Base-by-base conservation (phyloP, 169 alveolate genomes). In the Plasmodium knowlesi region DNA sequence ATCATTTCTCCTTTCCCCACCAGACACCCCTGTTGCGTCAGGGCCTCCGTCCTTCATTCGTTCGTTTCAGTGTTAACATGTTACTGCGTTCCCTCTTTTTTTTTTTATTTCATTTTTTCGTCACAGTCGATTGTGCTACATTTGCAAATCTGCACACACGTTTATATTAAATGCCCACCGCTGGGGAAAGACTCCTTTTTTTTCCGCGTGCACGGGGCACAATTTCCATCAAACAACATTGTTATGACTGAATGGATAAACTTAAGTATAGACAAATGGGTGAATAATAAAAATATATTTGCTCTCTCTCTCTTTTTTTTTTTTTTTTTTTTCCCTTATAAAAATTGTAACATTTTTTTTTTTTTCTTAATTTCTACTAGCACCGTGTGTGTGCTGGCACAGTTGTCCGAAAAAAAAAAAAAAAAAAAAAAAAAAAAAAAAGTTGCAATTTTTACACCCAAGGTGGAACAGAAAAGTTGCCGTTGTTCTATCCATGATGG, bases 341-440 rank as follows among this genome's bases (percentile, higher is more conserved):
- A 50, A 50, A 50, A 50, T 14, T 50, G 61, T 50, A 50, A 50
- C 61, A 14, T 50, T 50, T 50, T 50, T 50, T 50, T 50, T 50
- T 50, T 50, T 50, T 32, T 50, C 14, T 81, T 28, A 43, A 82
- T 9, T 82, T 79, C 70, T 2, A 71, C 57, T 54, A 8, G 30
- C 19, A 71, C 37, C 25, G 78, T 82, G 89, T 82, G 89, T 22
- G 78, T 53, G 39, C 57, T 22, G 37, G 43, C 78, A 82, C 76
- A 41, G 34, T n/a, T 82, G 80, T 19, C 53, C 57, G 37, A 39
- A 81, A 81, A 80, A 34, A 34, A 80, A 80, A 80, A 80, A 80
- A n/a, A n/a, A 80, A 39, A 82, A 46, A 82, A 43, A 43, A 4
- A 81, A 4, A 81, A 81, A n/a, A 82, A 43, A 82, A 82, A 82